These are phyloP conservation scores for Claviceps sp. DNA, from an alignment of 2,329 filamentous ascomycete genomes.

Conservation along the genomic window DNA sequence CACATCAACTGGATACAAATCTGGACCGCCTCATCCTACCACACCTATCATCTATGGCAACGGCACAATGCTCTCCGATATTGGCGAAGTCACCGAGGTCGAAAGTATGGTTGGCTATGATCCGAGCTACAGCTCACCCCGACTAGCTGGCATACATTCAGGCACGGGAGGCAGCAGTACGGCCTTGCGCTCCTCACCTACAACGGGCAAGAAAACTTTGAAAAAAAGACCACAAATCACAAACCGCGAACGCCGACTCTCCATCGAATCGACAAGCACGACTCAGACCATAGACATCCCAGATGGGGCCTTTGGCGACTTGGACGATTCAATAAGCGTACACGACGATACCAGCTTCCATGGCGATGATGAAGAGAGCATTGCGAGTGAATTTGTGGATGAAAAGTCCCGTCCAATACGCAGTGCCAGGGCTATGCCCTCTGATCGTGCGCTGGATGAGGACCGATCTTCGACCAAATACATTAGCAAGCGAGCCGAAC, in stretches of 20 bases:
- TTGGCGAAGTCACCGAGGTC: conserved; percentile 43
- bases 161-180: conserved; percentile 19
- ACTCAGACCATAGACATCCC: conserved; percentile 38
- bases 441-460: conserved; percentile 20
- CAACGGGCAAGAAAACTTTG: conserved; percentile 27
- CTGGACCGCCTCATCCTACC: conserved; percentile 35
- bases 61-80: conserved; percentile 56
- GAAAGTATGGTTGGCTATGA: conserved; percentile 34
- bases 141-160: conserved; percentile 14
- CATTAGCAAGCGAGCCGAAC: conserved; percentile 70
- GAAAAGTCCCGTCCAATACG: conserved; percentile 22
- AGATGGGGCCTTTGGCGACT: conserved; percentile 40
- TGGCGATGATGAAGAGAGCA: conserved; percentile 54
- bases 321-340: conserved; percentile 45
- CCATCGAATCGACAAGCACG: conserved; percentile 48
- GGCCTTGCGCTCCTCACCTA: conserved; percentile 30
- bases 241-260: conserved; percentile 37
- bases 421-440: conserved; percentile 5
- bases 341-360: conserved; percentile 52
- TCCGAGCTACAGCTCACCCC: conserved; percentile 24
- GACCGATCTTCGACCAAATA: conserved; percentile 59
- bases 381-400: conserved; percentile 42
- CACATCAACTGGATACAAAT: conserved; percentile 24
- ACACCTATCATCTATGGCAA: conserved; percentile 58
- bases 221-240: conserved; percentile 31